Evolutionary conservation across 495 filamentous ascomycete genomes (phyloP).

Genomic region (Aspergillus heteromorphus): DNA sequence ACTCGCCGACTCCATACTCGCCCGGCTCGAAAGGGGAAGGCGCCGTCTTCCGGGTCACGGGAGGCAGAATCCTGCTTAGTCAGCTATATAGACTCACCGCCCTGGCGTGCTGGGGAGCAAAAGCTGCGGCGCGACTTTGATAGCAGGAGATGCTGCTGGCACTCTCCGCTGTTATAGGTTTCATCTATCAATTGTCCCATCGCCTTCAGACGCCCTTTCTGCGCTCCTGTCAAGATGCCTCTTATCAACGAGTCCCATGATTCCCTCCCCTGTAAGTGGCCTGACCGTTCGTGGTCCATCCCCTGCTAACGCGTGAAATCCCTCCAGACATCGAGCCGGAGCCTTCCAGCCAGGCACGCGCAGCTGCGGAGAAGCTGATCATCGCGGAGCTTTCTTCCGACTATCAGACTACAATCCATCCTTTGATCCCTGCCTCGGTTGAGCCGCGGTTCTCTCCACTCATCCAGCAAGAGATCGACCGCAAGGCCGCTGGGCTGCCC

Average conservation of each 20-base stretch:
- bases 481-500: slow-evolving; percentile 48
- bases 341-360: slow-evolving; percentile 54
- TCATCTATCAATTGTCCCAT: not conserved
- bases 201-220: not conserved
- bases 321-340: slow-evolving; percentile 63
- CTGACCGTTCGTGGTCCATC: not conserved
- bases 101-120: not conserved
- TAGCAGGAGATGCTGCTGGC: not conserved
- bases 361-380: slow-evolving; percentile 59
- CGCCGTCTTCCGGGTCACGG: not conserved
- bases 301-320: slow-evolving; percentile 9
- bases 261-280: slow-evolving; percentile 69
- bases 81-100: not conserved
- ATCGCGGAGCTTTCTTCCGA: slow-evolving; percentile 53
- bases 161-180: not conserved
- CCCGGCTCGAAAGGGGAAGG: not conserved
- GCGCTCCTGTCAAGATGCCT: slow-evolving; percentile 47
- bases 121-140: not conserved
- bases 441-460: slow-evolving; percentile 52
- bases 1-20: not conserved
- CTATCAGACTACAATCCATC: slow-evolving; percentile 31
- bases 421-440: slow-evolving; percentile 32
- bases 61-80: not conserved
- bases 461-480: slow-evolving; percentile 57
- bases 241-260: slow-evolving; percentile 70